These are phyloP conservation scores for Trypanosoma brucei DNA, from an alignment of 208 protist genomes.

Conservation along the genomic window DNA sequence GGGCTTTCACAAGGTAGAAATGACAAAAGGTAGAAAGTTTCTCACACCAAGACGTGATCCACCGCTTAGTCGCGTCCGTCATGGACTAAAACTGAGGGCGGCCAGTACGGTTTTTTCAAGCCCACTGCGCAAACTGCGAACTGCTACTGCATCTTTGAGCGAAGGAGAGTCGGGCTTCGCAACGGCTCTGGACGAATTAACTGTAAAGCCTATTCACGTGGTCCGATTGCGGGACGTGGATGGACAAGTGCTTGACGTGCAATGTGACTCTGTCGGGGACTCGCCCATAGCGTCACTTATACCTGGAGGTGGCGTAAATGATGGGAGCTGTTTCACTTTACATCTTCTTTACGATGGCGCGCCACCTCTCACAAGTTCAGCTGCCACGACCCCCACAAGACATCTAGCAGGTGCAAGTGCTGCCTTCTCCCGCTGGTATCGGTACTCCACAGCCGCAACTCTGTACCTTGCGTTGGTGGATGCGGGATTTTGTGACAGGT, in stretches of 20 bases:
- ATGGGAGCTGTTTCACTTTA: conserved; percentile 18
- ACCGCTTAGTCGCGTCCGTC: too few relatives aligned
- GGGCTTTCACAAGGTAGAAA: too few relatives aligned
- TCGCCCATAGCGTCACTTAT: conserved; percentile 7
- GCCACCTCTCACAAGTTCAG: neutral
- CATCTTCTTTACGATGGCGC: conserved; percentile 3
- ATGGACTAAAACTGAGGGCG: too few relatives aligned
- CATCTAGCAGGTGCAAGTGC: too few relatives aligned
- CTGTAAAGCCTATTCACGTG: conserved; percentile 7
- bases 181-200: conserved; percentile 8
- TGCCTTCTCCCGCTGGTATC: conserved; percentile 27
- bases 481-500: conserved; percentile 40
- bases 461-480: conserved; percentile 54
- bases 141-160: neutral
- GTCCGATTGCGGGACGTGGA: conserved; percentile 21
- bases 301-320: neutral
- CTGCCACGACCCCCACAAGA: too few relatives aligned
- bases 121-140: conserved; percentile 8
- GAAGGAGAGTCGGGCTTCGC: neutral
- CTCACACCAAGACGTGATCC: too few relatives aligned
- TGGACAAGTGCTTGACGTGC: conserved; percentile 18
- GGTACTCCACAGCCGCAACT: conserved; percentile 40
- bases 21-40: too few relatives aligned
- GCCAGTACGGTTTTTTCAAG: neutral
- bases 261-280: neutral